Percentiles rank a stretch among this genome's conserved stretches.
phyloP scores from a whole-genome alignment of 73 alveolate genomes.

The Urostyla sp. region DNA sequence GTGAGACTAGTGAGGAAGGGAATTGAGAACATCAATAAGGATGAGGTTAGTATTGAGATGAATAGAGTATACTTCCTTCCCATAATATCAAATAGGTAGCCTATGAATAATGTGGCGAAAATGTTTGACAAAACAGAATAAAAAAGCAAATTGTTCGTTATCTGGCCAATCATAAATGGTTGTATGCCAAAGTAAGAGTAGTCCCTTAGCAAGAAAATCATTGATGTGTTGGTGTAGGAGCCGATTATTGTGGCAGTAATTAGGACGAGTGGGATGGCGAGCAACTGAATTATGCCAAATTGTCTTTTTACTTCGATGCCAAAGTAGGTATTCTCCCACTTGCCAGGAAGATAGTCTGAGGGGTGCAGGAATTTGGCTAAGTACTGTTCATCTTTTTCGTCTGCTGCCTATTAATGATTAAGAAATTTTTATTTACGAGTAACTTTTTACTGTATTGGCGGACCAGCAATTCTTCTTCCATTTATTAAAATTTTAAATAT shows the following conservation, averaged over 20 bases:
- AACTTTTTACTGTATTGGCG: too few species aligned
- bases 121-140: not conserved
- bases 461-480: too few species aligned
- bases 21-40: not conserved
- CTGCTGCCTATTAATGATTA: too few species aligned
- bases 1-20: slow-evolving; percentile 1
- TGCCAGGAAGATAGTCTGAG: too few species aligned
- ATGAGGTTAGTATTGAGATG: not conserved
- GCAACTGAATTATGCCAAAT: not conserved
- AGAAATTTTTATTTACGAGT: too few species aligned
- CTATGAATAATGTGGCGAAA: not conserved
- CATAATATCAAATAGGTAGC: slow-evolving; percentile 40
- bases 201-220: slow-evolving; percentile 38
- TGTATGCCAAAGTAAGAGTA: not conserved
- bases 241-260: slow-evolving; percentile 3
- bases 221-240: slow-evolving; percentile 11
- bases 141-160: slow-evolving; percentile 14
- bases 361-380: too few species aligned
- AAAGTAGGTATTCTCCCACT: too few species aligned
- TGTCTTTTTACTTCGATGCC: slow-evolving; percentile 2
- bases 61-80: slow-evolving; percentile 32
- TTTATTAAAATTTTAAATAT: too few species aligned
- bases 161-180: not conserved
- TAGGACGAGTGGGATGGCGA: slow-evolving; percentile 26
- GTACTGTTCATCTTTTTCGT: too few species aligned